Conservation (phyloP, 2,329 filamentous ascomycete genomes). For the Phaeosphaeria sp. region DNA sequence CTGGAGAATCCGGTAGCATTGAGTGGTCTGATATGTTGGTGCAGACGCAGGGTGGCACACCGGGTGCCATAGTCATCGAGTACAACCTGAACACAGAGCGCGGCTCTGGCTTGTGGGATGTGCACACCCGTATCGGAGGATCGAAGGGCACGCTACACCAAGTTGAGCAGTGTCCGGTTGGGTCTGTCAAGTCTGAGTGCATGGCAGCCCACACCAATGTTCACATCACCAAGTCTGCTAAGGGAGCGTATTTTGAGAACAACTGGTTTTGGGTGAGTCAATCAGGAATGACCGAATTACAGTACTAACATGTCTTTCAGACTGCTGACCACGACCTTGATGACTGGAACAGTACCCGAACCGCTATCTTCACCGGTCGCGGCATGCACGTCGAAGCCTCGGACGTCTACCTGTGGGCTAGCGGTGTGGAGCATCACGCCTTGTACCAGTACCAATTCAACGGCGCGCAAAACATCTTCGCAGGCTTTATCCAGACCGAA, state of each 20-base stretch:
- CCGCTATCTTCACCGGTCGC: constrained; percentile 85
- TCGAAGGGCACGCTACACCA: constrained; percentile 80
- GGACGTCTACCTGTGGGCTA: constrained; percentile 66
- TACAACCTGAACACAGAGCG: constrained; percentile 66
- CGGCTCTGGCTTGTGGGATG: constrained; percentile 78
- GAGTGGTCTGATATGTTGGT: constrained; percentile 79
- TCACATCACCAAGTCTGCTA: constrained; percentile 60
- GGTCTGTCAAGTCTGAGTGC: constrained; percentile 67
- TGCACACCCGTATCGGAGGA: constrained; percentile 85
- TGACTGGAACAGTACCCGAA: constrained; percentile 71
- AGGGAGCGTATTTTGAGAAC: constrained; percentile 80
- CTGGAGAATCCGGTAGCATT: constrained; percentile 69
- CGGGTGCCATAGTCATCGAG: constrained; percentile 74
- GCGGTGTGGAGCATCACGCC: constrained; percentile 66
- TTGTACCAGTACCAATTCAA: constrained; percentile 84
- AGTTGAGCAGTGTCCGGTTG: constrained; percentile 77
- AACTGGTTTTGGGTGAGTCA: constrained; percentile 77
- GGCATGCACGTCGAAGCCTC: constrained; percentile 75
- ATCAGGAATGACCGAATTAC: background rate
- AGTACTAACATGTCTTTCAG: constrained; percentile 7
- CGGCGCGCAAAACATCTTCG: constrained; percentile 79
- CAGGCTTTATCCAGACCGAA: constrained; percentile 86
- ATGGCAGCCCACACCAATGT: constrained; percentile 69
- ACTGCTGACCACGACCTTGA: constrained; percentile 92
- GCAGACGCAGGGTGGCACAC: constrained; percentile 70